These are phyloP conservation scores for Pogostemon cablin DNA, from an alignment of 257 asterid genomes.

Conservation along the genomic window DNA sequence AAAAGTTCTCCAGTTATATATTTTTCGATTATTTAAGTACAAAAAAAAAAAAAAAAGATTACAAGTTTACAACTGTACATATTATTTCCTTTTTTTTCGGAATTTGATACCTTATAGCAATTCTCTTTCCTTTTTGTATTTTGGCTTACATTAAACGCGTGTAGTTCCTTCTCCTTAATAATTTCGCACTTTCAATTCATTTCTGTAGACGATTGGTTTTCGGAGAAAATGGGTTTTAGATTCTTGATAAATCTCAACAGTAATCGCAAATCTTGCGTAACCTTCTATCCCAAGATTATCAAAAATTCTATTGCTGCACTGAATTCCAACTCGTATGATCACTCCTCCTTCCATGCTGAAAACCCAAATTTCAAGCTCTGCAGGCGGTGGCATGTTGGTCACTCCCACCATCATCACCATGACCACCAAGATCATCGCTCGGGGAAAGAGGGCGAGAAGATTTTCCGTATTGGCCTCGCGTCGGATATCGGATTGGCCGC, in stretches of 20 bases:
- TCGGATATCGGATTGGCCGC: slow-evolving; percentile 87
- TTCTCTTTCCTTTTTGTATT: no score
- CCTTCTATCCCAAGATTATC: slow-evolving; percentile 24
- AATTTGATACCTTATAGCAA: no score
- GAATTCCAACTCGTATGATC: slow-evolving; percentile 32
- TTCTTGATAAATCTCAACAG: slow-evolving; percentile 47
- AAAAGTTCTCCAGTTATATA: no score
- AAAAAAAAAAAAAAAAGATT: not conserved
- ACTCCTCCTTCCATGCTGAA: slow-evolving; percentile 32
- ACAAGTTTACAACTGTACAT: no score
- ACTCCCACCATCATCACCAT: slow-evolving; percentile 51
- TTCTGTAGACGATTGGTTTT: slow-evolving; percentile 1
- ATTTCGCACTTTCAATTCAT: slow-evolving; percentile 1
- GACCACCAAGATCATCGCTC: slow-evolving; percentile 45
- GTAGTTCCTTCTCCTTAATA: not conserved
- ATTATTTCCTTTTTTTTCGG: no score
- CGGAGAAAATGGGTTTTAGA: slow-evolving; percentile 53
- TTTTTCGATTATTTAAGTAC: no score
- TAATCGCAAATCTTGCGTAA: slow-evolving; percentile 38
- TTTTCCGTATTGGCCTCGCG: slow-evolving; percentile 89
- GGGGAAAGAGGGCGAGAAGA: slow-evolving; percentile 78
- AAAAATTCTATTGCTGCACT: slow-evolving; percentile 29
- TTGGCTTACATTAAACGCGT: slow-evolving; percentile 34
- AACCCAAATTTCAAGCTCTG: slow-evolving; percentile 53
- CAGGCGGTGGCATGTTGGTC: slow-evolving; percentile 85